These are phyloP conservation scores for Rhododendron kiyosumense DNA, from an alignment of 148 eudicot genomes.

Conservation along the genomic window DNA sequence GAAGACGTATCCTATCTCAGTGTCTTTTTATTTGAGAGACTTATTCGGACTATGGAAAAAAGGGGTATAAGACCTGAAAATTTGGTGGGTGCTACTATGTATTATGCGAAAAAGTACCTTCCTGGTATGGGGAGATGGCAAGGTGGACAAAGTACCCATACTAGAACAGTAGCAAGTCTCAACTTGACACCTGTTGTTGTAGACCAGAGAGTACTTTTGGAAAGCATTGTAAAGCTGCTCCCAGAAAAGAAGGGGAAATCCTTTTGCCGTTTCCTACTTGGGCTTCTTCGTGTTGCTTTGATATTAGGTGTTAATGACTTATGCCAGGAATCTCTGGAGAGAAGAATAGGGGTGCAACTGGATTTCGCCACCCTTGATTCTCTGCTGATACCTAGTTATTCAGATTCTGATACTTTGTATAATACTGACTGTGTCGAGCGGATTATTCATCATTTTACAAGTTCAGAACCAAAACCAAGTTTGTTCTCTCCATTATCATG, in stretches of 20 bases:
- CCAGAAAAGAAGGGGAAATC: conserved; percentile 78
- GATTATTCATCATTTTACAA: conserved; percentile 58
- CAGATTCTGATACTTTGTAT: conserved; percentile 75
- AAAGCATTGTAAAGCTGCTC: conserved; percentile 60
- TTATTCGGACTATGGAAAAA: conserved; percentile 58
- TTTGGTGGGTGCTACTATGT: conserved; percentile 66
- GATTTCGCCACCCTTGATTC: conserved; percentile 75
- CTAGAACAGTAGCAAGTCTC: conserved; percentile 72
- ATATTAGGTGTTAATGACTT: conserved; percentile 61
- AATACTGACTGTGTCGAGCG: conserved; percentile 77
- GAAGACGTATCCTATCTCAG: conserved; percentile 80
- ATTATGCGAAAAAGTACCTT: conserved; percentile 71
- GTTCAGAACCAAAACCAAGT: conserved; percentile 35
- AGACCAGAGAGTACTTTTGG: conserved; percentile 61
- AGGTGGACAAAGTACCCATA: conserved; percentile 36
- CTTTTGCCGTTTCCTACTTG: conserved; percentile 75
- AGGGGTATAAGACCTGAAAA: conserved; percentile 73
- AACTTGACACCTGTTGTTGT: conserved; percentile 68
- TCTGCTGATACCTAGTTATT: conserved; percentile 76
- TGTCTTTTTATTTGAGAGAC: conserved; percentile 59
- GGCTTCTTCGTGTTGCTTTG: conserved; percentile 77
- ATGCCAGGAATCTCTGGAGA: conserved; percentile 71
- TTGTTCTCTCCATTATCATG: conserved; percentile 50
- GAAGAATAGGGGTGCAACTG: conserved; percentile 75
- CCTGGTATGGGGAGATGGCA: conserved; percentile 89